These are phyloP conservation scores for Trematosphaeria pertusa DNA, from an alignment of 2,329 filamentous ascomycete genomes.

Conservation along the genomic window DNA sequence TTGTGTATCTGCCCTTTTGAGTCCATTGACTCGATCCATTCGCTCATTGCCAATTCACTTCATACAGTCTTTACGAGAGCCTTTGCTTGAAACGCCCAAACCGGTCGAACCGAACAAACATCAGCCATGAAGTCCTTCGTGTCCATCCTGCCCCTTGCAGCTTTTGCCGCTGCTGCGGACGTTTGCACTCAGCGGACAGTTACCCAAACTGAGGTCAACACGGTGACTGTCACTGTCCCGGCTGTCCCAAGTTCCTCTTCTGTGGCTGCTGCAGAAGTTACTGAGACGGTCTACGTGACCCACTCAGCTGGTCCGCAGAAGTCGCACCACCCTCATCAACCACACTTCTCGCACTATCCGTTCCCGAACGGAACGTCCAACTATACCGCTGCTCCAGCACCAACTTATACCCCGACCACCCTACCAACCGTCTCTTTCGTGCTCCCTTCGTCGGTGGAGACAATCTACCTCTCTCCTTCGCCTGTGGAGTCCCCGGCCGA, in stretches of 20 bases:
- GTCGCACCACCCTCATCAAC: background rate
- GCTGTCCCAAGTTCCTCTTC: conserved; percentile 4
- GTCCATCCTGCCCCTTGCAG: conserved; percentile 32
- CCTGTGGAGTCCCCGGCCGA: too few species aligned
- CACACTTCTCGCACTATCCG: conserved; percentile 9
- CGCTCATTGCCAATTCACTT: conserved; percentile 8
- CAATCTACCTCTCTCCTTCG: conserved; percentile 22
- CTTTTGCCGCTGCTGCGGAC: conserved; percentile 33
- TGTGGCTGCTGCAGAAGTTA: conserved; percentile 1
- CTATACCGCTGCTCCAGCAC: conserved; percentile 3
- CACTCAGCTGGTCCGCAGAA: conserved; percentile 3
- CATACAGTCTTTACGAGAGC: conserved; percentile 13
- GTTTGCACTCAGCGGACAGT: conserved; percentile 26
- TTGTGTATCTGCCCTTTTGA: conserved; percentile 15
- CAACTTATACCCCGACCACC: conserved; percentile 9
- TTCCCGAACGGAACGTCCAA: conserved; percentile 18
- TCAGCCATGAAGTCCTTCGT: conserved; percentile 37
- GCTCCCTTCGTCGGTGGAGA: conserved; percentile 8
- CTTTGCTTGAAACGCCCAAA: conserved; percentile 14
- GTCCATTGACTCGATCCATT: conserved; percentile 18
- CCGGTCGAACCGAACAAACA: conserved; percentile 7
- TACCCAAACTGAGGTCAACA: conserved; percentile 24
- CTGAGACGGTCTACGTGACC: conserved; percentile 7
- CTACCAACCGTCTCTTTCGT: conserved; percentile 4
- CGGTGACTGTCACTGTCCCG: conserved; percentile 31